Evolutionary conservation across 306 rosid genomes (phyloP).

Genomic region (Quercus berberidifolia): DNA sequence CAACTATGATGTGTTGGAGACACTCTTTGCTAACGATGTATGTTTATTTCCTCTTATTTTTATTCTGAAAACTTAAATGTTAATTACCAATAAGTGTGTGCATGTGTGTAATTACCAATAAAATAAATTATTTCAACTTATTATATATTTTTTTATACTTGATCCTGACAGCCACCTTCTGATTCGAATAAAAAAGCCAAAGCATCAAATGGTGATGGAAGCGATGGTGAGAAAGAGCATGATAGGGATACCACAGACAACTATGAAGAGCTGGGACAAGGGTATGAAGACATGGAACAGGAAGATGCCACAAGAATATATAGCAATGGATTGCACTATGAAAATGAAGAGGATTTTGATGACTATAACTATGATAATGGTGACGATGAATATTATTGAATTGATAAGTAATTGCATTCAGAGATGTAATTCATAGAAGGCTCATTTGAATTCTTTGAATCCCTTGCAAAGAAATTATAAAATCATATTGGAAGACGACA

Average conservation of each 20-base stretch:
- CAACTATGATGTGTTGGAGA: constrained; percentile 52
- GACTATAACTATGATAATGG: constrained; percentile 9
- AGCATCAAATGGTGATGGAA: background rate
- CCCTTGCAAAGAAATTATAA: too few species aligned
- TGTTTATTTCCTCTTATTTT: constrained; percentile 6
- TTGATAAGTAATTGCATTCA: background rate
- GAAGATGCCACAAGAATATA: background rate
- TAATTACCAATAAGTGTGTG: background rate
- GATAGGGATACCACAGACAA: background rate
- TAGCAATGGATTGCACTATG: background rate
- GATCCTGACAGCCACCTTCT: constrained; percentile 7
- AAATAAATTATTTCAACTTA: background rate
- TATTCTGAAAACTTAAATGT: background rate
- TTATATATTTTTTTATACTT: background rate
- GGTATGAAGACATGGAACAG: background rate
- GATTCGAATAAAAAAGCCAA: constrained; percentile 6
- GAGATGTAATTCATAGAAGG: background rate
- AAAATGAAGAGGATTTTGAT: constrained; percentile 7
- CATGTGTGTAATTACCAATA: background rate
- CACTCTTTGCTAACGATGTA: constrained; percentile 51
- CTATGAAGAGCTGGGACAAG: background rate
- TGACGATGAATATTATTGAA: background rate
- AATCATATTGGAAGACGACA: too few species aligned
- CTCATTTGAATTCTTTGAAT: too few species aligned
- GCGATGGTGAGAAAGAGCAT: background rate